Evolutionary conservation across 164 flowering plant genomes (phyloP).

Genomic region (Litsea cubeba): DNA sequence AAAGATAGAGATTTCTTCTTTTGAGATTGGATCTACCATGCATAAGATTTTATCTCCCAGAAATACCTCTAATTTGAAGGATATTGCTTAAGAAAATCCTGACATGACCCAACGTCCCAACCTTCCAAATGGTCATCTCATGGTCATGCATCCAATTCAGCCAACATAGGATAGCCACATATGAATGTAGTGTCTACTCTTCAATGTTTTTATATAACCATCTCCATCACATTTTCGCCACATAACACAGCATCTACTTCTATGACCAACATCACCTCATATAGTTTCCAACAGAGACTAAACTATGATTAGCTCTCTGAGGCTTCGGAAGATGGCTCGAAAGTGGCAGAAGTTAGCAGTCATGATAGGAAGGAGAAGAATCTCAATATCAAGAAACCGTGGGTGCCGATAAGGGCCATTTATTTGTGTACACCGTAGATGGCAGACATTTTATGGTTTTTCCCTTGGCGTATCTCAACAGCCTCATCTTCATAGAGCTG

Average conservation of each 20-base stretch:
- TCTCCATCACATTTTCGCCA: neutral
- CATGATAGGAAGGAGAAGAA: slow-evolving; percentile 16
- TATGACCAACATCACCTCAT: neutral
- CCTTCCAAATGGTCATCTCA: neutral
- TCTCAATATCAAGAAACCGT: neutral
- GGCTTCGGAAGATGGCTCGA: neutral
- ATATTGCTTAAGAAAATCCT: neutral
- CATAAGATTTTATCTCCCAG: no score
- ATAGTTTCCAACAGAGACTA: neutral
- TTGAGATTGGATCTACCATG: no score
- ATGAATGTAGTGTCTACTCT: neutral
- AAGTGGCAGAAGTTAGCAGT: slow-evolving; percentile 12
- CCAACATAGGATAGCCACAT: neutral
- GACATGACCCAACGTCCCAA: neutral
- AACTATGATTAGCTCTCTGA: slow-evolving; percentile 6
- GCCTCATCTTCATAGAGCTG: neutral
- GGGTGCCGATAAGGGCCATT: slow-evolving; percentile 13
- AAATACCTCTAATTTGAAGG: no score
- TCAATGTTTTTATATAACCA: neutral
- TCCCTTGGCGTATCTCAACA: neutral
- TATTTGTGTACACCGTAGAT: slow-evolving; percentile 20
- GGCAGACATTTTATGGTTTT: slow-evolving; percentile 13
- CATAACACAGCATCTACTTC: neutral
- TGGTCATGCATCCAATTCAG: neutral
- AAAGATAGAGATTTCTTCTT: no score